phyloP scores from a whole-genome alignment of 2,329 filamentous ascomycete species.

The Claviceps sp. region DNA sequence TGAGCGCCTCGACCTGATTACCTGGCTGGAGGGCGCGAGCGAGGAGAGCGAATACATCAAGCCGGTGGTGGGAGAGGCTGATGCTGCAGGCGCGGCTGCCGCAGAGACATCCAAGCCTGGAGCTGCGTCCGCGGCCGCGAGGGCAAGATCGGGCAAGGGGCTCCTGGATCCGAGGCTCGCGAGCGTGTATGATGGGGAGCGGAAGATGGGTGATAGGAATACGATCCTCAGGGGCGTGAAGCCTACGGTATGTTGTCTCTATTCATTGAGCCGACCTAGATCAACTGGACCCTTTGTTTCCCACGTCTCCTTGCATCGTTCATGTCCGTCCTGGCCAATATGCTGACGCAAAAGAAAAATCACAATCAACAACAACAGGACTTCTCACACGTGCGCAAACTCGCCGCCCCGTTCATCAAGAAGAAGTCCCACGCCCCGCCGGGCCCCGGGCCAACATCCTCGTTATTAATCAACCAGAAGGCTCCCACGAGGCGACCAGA shows the following conservation, averaged over 20 bases:
- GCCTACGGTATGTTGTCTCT: slow-evolving; percentile 53
- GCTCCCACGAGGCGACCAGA: slow-evolving; percentile 41
- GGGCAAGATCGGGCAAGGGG: slow-evolving; percentile 45
- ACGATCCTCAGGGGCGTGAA: slow-evolving; percentile 77
- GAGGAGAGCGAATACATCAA: slow-evolving; percentile 91
- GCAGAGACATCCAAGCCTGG: slow-evolving; percentile 21
- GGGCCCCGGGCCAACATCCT: slow-evolving; percentile 26
- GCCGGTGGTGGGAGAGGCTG: slow-evolving; percentile 54
- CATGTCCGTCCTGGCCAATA: too few species aligned
- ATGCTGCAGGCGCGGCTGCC: slow-evolving; percentile 25
- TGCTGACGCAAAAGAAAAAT: neutral
- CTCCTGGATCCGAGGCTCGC: slow-evolving; percentile 67
- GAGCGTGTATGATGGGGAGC: slow-evolving; percentile 83
- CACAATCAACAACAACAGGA: slow-evolving; percentile 43
- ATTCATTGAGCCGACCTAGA: neutral
- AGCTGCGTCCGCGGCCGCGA: slow-evolving; percentile 28
- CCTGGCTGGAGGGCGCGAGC: slow-evolving; percentile 81
- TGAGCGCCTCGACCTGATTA: slow-evolving; percentile 80
- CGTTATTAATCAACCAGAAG: slow-evolving; percentile 42
- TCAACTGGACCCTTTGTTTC: too few species aligned
- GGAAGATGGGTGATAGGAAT: slow-evolving; percentile 87
- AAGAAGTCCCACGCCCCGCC: slow-evolving; percentile 36
- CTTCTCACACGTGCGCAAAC: slow-evolving; percentile 85
- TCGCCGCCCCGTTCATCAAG: slow-evolving; percentile 63
- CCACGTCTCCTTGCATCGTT: too few species aligned